Percentiles rank a stretch among this genome's conserved stretches.
Evolutionary conservation across 2,329 filamentous ascomycete species (phyloP).

Genomic region (Pseudogymnoascus sp.): DNA sequence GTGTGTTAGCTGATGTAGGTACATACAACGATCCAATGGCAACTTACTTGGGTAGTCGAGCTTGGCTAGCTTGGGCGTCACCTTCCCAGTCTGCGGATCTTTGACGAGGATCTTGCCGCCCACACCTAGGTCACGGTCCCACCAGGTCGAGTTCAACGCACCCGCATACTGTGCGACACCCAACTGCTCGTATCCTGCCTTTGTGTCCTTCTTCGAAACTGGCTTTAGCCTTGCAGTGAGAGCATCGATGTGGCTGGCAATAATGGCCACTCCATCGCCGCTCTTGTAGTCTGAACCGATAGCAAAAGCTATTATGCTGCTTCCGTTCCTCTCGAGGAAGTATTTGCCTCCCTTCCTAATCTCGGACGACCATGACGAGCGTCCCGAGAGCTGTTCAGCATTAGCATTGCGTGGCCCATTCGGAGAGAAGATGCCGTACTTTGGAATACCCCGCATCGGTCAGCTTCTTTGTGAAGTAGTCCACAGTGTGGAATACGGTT

Average conservation of each 20-base stretch:
- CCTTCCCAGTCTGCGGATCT: constrained; percentile 66
- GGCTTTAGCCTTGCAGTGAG: constrained; percentile 89
- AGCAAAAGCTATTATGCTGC: constrained; percentile 76
- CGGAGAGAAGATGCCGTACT: constrained; percentile 37
- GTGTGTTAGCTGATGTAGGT: constrained; percentile 15
- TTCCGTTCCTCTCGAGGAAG: constrained; percentile 79
- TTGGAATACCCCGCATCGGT: constrained; percentile 65
- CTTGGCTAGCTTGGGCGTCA: constrained; percentile 76
- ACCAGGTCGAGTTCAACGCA: constrained; percentile 84
- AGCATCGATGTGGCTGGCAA: constrained; percentile 90
- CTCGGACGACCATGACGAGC: constrained; percentile 68
- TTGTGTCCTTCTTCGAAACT: constrained; percentile 74
- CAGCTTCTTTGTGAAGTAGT: constrained; percentile 69
- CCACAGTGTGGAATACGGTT: constrained; percentile 86
- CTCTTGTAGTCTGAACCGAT: constrained; percentile 74
- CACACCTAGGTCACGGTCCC: constrained; percentile 89
- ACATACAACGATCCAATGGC: background rate
- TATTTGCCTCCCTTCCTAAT: constrained; percentile 80
- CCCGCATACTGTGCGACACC: constrained; percentile 92
- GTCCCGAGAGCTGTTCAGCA: constrained; percentile 59
- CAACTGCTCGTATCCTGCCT: constrained; percentile 80
- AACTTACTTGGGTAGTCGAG: constrained; percentile 73
- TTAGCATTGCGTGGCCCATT: constrained; percentile 15
- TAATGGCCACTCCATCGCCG: constrained; percentile 80
- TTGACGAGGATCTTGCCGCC: constrained; percentile 83